These are phyloP conservation scores for Candida xyloterini DNA, from an alignment of 805 yeast genomes.

Conservation along the genomic window DNA sequence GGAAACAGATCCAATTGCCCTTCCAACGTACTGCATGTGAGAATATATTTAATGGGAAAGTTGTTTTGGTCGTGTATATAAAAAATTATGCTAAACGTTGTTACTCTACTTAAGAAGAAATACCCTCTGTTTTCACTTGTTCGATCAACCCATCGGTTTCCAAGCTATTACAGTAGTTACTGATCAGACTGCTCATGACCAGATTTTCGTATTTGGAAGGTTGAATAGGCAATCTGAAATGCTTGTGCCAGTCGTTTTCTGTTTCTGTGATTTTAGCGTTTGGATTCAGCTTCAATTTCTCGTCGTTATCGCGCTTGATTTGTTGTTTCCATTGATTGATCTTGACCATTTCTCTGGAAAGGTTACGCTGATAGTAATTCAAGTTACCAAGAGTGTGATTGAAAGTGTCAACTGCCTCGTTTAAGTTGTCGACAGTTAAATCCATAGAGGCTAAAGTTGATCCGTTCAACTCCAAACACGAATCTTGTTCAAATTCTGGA, in stretches of 20 bases:
- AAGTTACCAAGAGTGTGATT: conserved; percentile 76
- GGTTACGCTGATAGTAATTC: conserved; percentile 77
- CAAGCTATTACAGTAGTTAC: conserved; percentile 66
- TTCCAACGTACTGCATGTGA: conserved; percentile 90
- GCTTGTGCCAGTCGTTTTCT: conserved; percentile 56
- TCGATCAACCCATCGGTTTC: conserved; percentile 69
- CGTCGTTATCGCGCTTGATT: conserved; percentile 61
- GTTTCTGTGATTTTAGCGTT: conserved; percentile 46
- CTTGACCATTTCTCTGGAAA: conserved; percentile 65
- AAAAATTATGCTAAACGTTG: not conserved
- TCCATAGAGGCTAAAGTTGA: conserved; percentile 40
- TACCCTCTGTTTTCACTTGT: conserved; percentile 58
- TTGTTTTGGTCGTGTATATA: conserved; percentile 4
- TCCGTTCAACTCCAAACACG: conserved; percentile 37
- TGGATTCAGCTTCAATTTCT: conserved; percentile 56
- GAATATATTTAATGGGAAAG: conserved; percentile 4
- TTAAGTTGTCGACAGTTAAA: conserved; percentile 56
- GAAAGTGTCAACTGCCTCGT: conserved; percentile 69
- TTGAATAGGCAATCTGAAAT: conserved; percentile 66
- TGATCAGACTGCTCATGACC: conserved; percentile 64
- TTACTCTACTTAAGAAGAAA: conserved; percentile 15
- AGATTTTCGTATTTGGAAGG: conserved; percentile 74
- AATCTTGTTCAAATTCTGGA: conserved; percentile 15
- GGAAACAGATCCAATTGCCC: conserved; percentile 92
- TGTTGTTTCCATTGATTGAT: conserved; percentile 73